Evolutionary conservation across 306 rosid genomes (phyloP).

Genomic region (Vigna angularis): DNA sequence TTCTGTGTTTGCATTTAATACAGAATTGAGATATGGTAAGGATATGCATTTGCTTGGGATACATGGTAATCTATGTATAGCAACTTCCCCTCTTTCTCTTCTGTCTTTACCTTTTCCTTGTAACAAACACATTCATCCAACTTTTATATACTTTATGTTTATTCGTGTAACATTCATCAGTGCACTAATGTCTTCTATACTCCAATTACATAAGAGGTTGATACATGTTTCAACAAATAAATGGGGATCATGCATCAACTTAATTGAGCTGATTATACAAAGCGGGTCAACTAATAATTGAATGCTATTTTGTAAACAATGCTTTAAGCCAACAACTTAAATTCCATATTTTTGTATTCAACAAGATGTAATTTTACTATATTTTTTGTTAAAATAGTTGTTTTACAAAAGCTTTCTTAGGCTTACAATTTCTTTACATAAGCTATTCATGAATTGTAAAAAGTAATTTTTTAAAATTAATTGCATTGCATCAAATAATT

Average conservation of each 20-base stretch:
- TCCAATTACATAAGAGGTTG: conserved; percentile 7
- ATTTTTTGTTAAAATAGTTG: background rate
- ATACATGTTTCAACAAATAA: conserved; percentile 3
- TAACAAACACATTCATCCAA: background rate
- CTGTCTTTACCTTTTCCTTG: background rate
- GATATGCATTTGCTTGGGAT: conserved; percentile 1
- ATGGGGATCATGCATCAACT: background rate
- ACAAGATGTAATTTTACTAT: background rate
- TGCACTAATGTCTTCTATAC: background rate
- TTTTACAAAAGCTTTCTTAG: background rate
- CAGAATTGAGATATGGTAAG: background rate
- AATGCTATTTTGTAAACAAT: background rate
- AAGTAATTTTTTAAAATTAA: background rate
- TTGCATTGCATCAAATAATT: background rate
- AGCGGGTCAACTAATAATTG: background rate
- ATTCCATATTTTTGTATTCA: conserved; percentile 17
- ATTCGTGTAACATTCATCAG: conserved; percentile 8
- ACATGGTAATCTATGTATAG: background rate
- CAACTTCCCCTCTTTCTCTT: background rate
- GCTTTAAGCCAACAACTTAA: conserved; percentile 3
- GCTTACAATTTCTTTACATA: conserved; percentile 1
- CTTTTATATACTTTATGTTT: background rate
- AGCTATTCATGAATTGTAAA: background rate
- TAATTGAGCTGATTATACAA: too few species aligned
- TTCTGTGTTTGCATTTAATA: background rate